Evolutionary conservation across 257 asterid genomes (phyloP).

Genomic region (Solanum pinnatisectum): DNA sequence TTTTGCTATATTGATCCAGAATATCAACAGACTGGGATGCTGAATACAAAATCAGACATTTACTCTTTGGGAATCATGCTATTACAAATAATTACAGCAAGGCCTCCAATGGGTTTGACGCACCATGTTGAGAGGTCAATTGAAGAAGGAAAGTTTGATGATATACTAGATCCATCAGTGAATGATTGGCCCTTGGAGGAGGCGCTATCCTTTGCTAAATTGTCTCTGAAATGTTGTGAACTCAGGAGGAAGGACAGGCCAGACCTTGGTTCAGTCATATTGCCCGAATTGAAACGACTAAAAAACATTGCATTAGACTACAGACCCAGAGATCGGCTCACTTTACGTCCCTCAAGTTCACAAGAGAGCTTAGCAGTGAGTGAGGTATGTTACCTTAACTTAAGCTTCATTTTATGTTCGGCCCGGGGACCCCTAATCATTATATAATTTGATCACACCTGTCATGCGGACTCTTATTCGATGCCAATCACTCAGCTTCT

Average conservation of each 20-base stretch:
- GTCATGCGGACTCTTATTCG: too few species aligned
- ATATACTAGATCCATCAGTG: conserved; percentile 54
- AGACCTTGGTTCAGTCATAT: conserved; percentile 56
- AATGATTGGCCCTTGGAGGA: conserved; percentile 79
- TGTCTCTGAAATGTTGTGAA: conserved; percentile 70
- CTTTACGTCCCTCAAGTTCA: conserved; percentile 11
- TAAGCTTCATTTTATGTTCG: background rate
- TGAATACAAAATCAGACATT: conserved; percentile 75
- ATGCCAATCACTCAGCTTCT: background rate
- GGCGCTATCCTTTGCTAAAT: conserved; percentile 50
- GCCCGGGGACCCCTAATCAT: background rate
- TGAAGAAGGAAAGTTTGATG: conserved; percentile 40
- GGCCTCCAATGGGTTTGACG: conserved; percentile 66
- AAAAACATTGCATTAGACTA: conserved; percentile 27
- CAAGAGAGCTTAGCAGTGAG: conserved; percentile 25
- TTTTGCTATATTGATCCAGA: conserved; percentile 96
- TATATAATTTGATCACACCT: background rate
- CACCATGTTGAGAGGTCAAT: conserved; percentile 56
- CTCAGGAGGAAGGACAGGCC: conserved; percentile 84
- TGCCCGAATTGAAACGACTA: conserved; percentile 59
- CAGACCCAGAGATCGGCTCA: conserved; percentile 7
- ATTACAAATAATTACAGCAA: conserved; percentile 69
- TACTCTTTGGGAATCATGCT: conserved; percentile 67
- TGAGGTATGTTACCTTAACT: conserved; percentile 6
- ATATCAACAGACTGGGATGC: conserved; percentile 84